These are phyloP conservation scores for Pterocarpus santalinus DNA, from an alignment of 306 rosid genomes.

Conservation along the genomic window DNA sequence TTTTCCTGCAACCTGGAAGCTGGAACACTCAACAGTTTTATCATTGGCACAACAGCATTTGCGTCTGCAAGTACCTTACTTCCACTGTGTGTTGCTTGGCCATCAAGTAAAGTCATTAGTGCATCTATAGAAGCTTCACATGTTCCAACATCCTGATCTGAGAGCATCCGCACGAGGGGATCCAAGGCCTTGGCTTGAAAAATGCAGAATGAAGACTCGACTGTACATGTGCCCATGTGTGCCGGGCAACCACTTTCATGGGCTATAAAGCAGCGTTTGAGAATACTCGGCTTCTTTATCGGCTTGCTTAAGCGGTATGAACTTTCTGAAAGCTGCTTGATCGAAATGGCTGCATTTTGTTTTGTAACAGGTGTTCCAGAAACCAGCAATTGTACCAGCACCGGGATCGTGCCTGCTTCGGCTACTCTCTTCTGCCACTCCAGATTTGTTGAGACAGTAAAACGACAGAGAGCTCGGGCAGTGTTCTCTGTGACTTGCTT, in stretches of 20 bases:
- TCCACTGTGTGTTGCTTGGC: constrained; percentile 55
- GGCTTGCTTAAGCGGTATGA: constrained; percentile 62
- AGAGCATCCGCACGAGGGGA: constrained; percentile 70
- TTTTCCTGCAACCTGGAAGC: constrained; percentile 58
- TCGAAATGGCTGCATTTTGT: constrained; percentile 64
- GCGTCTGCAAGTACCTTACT: constrained; percentile 62
- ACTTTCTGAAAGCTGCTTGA: constrained; percentile 74
- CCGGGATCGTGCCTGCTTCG: constrained; percentile 65
- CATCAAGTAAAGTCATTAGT: constrained; percentile 59
- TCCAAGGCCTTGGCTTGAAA: constrained; percentile 67
- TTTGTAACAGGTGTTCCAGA: constrained; percentile 64
- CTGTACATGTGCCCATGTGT: constrained; percentile 61
- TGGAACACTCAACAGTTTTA: constrained; percentile 50
- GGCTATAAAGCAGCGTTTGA: constrained; percentile 52
- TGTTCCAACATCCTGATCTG: constrained; percentile 53
- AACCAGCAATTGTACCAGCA: constrained; percentile 61
- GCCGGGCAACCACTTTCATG: constrained; percentile 60
- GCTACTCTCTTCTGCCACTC: constrained; percentile 73
- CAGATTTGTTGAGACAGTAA: constrained; percentile 64
- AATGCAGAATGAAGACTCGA: constrained; percentile 70
- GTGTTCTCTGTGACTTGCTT: constrained; percentile 59
- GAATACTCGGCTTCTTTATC: constrained; percentile 51
- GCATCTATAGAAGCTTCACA: constrained; percentile 75
- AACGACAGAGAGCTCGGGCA: constrained; percentile 65
- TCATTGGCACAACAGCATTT: constrained; percentile 57